A percentile compares a stretch with the other conserved stretches of the same genome.
Evolutionary conservation across 179 eudicot species (phyloP).

Genomic region (Beta lomatogona): DNA sequence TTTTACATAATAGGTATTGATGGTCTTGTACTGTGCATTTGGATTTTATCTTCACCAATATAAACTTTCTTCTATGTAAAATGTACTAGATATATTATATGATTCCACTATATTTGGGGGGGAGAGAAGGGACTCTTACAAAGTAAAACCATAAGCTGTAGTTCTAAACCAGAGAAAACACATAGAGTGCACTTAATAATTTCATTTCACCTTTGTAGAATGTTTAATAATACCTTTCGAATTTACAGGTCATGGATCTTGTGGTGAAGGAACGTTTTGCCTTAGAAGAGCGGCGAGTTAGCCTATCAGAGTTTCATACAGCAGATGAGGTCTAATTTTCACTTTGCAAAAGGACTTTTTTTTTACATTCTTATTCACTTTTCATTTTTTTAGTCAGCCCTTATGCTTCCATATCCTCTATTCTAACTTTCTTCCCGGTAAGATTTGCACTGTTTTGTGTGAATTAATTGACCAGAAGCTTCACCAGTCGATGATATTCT

Average conservation of each 20-base stretch:
- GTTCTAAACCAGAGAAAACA: too few relatives aligned
- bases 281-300: constrained; percentile 80
- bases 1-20: too few relatives aligned
- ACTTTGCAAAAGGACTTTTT: background rate
- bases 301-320: constrained; percentile 91
- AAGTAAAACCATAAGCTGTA: too few relatives aligned
- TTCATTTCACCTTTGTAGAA: background rate
- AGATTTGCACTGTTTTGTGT: background rate
- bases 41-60: too few relatives aligned
- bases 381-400: background rate
- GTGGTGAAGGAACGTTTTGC: constrained; percentile 66
- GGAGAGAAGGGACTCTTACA: too few relatives aligned
- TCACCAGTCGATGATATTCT: background rate
- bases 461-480: background rate
- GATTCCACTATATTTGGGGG: too few relatives aligned
- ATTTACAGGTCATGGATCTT: constrained; percentile 81
- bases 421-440: background rate
- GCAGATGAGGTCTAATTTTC: constrained; percentile 81
- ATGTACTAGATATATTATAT: too few relatives aligned
- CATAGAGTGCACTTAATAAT: too few relatives aligned
- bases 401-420: background rate
- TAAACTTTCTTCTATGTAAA: too few relatives aligned
- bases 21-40: too few relatives aligned
- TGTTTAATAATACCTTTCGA: background rate
- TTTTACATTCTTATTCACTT: background rate